These are phyloP conservation scores for Coemansia sp. DNA, from an alignment of 371 early-diverging fungal genomes.

Conservation along the genomic window DNA sequence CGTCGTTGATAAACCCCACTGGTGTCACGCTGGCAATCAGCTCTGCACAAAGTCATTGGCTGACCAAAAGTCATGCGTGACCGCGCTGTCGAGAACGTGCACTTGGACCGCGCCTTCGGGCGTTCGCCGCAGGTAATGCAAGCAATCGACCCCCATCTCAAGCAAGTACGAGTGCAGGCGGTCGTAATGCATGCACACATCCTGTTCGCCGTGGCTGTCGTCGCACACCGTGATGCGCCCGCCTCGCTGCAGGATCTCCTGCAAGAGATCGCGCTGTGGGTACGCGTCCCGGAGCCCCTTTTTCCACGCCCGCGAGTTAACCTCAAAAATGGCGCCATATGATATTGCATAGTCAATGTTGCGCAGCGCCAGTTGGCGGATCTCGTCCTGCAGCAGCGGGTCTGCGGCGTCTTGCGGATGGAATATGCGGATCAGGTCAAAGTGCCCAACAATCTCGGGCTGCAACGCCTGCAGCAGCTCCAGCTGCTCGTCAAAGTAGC, in stretches of 20 bases:
- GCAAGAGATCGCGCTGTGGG: constrained; percentile 78
- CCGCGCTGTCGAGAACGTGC: constrained; percentile 17
- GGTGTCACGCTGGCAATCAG: too few relatives aligned
- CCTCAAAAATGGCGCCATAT: constrained; percentile 88
- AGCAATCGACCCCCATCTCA: constrained; percentile 29
- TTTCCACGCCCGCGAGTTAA: constrained; percentile 91
- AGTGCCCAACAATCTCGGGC: constrained; percentile 90
- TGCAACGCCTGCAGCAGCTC: constrained; percentile 64
- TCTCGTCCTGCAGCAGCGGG: constrained; percentile 40
- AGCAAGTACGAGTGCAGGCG: constrained; percentile 34
- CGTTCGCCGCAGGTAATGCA: constrained; percentile 32
- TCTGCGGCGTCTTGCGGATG: constrained; percentile 51
- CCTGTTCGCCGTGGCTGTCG: constrained; percentile 87
- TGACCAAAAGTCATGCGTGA: constrained; percentile 33
- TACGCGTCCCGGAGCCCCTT: constrained; percentile 84
- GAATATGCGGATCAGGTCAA: constrained; percentile 89
- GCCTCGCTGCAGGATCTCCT: constrained; percentile 64
- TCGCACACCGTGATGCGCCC: constrained; percentile 86
- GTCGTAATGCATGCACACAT: constrained; percentile 80
- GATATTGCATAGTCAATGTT: constrained; percentile 78
- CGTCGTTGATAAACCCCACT: too few relatives aligned
- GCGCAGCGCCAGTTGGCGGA: constrained; percentile 67
- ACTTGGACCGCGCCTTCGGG: constrained; percentile 8
- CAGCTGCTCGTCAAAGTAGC: constrained; percentile 88
- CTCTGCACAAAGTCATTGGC: constrained; percentile 17